These are phyloP conservation scores for Grigorovia yakushimaensis DNA, from an alignment of 805 yeast species.

Conservation along the genomic window DNA sequence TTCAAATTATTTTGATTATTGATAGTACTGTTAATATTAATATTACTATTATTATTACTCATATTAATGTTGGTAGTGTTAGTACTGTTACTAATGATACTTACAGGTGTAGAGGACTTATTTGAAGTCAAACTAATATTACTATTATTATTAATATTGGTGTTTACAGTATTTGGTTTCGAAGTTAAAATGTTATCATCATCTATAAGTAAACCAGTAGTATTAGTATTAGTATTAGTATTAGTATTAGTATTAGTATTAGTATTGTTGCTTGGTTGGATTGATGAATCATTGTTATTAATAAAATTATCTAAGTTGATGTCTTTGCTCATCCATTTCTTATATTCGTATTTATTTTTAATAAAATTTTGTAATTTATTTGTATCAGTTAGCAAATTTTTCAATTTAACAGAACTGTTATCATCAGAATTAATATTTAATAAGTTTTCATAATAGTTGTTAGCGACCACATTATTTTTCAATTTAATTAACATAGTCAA, in stretches of 20 bases:
- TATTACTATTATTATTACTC: slow-evolving; percentile 7
- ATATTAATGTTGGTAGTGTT: slow-evolving; percentile 1
- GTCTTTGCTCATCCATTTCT: slow-evolving; percentile 66
- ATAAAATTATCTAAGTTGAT: not conserved
- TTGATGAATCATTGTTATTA: no score
- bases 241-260: not conserved
- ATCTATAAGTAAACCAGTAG: not conserved
- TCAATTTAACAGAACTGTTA: slow-evolving; percentile 31
- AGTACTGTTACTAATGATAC: not conserved
- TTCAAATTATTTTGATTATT: slow-evolving; percentile 3
- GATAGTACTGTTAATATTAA: slow-evolving; percentile 5
- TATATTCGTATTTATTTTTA: slow-evolving; percentile 82
- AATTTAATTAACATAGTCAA: slow-evolving; percentile 69
- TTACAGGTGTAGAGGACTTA: not conserved
- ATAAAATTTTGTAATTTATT: slow-evolving; percentile 82
- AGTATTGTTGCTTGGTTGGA: no score
- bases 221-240: not conserved
- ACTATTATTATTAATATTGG: not conserved
- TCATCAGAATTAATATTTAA: slow-evolving; percentile 25
- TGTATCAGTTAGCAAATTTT: slow-evolving; percentile 48
- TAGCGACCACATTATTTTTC: slow-evolving; percentile 71
- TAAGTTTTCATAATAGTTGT: slow-evolving; percentile 73
- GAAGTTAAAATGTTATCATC: not conserved
- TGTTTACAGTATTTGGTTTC: not conserved
- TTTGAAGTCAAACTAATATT: not conserved